A percentile compares a stretch with the other conserved stretches of the same genome.
phyloP scores from a whole-genome alignment of 1,139 yeast genomes.

The Magnusiomyces paraingens region DNA sequence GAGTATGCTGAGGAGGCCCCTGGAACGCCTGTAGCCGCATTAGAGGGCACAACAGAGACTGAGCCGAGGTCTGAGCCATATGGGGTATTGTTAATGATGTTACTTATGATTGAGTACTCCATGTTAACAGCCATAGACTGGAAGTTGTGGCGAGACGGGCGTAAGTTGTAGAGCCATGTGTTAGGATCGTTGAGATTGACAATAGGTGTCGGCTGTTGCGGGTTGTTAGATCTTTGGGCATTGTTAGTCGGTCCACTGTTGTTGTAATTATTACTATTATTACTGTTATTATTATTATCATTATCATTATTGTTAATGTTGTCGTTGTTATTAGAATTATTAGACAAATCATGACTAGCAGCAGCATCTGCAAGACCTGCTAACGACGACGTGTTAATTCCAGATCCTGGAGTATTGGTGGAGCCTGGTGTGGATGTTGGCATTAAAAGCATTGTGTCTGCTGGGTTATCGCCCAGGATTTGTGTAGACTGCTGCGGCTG shows the following conservation, averaged over 20 bases:
- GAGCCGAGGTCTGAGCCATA: background rate
- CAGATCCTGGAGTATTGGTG: background rate
- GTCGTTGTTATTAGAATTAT: background rate
- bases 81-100: constrained; percentile 42
- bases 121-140: constrained; percentile 71
- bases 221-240: background rate
- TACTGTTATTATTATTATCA: background rate
- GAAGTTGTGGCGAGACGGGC: constrained; percentile 32
- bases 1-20: background rate
- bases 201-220: background rate
- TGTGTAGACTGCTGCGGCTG: too few relatives aligned
- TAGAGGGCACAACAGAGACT: constrained; percentile 18
- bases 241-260: background rate
- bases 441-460: too few relatives aligned
- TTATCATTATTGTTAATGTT: background rate
- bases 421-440: background rate
- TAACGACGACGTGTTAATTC: background rate
- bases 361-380: background rate
- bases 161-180: background rate
- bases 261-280: background rate
- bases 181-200: too few relatives aligned
- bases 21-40: constrained; percentile 8
- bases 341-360: background rate
- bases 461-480: too few relatives aligned
- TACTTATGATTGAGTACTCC: constrained; percentile 74